Conservation (phyloP, 805 yeast genomes). For the Nakazawaea molendinolei region DNA sequence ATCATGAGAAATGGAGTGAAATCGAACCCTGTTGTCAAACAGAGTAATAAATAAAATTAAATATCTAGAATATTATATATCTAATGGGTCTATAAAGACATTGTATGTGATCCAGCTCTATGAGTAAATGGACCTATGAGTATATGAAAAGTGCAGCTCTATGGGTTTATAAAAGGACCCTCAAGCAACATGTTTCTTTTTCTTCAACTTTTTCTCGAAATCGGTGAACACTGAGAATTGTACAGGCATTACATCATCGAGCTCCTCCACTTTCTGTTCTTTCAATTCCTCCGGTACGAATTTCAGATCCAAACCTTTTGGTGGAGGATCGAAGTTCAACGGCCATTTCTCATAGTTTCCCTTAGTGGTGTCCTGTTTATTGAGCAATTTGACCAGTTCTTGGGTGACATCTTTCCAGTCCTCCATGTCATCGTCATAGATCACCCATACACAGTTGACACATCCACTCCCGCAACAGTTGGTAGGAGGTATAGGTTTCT, state of each 20-base stretch:
- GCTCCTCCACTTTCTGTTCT: conserved; percentile 25
- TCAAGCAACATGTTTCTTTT: too few species aligned
- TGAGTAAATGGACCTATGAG: too few species aligned
- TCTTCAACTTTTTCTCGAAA: conserved; percentile 62
- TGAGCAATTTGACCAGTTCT: conserved; percentile 44
- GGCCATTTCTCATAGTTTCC: conserved; percentile 54
- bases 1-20: neutral
- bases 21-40: neutral
- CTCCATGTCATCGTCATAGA: conserved; percentile 78
- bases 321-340: conserved; percentile 52
- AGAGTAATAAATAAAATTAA: neutral
- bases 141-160: too few species aligned
- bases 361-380: conserved; percentile 30
- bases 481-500: conserved; percentile 84
- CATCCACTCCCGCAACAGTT: conserved; percentile 98
- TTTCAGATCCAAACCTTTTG: conserved; percentile 29
- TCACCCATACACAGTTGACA: conserved; percentile 94
- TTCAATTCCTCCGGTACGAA: conserved; percentile 36
- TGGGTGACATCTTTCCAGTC: conserved; percentile 66
- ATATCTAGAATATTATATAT: neutral
- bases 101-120: too few species aligned
- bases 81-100: neutral
- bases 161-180: too few species aligned
- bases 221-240: conserved; percentile 78
- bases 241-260: conserved; percentile 56